Evolutionary conservation across 495 filamentous ascomycete species (phyloP).

Genomic region (Penicillium turbatum): DNA sequence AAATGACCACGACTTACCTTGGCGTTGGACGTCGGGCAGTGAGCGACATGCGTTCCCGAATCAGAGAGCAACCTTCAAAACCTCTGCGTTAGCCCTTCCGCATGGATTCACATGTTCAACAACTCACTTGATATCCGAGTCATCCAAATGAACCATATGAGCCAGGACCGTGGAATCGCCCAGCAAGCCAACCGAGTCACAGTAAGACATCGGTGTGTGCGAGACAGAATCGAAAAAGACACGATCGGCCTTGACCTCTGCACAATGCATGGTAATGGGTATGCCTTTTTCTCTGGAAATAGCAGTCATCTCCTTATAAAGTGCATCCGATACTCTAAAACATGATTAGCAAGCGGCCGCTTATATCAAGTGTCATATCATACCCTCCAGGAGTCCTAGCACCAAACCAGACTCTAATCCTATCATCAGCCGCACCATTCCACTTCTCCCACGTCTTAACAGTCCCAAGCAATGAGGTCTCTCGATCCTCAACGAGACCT

Average conservation of each 20-base stretch:
- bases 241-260: conserved; percentile 37
- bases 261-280: conserved; percentile 41
- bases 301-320: conserved; percentile 45
- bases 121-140: conserved; percentile 33
- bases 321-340: conserved; percentile 37
- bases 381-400: conserved; percentile 48
- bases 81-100: neutral
- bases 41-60: conserved; percentile 44
- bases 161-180: conserved; percentile 37
- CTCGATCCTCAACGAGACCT: conserved; percentile 41
- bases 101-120: too few relatives aligned
- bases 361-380: neutral
- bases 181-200: conserved; percentile 37
- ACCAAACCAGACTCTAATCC: conserved; percentile 50
- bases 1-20: conserved; percentile 9
- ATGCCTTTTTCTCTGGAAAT: conserved; percentile 41
- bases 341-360: conserved; percentile 1
- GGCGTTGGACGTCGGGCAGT: conserved; percentile 48
- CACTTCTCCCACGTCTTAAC: conserved; percentile 46
- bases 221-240: conserved; percentile 38
- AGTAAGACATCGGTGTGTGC: conserved; percentile 44
- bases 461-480: conserved; percentile 41
- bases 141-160: conserved; percentile 48
- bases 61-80: conserved; percentile 24
- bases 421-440: conserved; percentile 43